These are phyloP conservation scores for Euphorbia schlechtendalii DNA, from an alignment of 441 rosid species.

Conservation along the genomic window DNA sequence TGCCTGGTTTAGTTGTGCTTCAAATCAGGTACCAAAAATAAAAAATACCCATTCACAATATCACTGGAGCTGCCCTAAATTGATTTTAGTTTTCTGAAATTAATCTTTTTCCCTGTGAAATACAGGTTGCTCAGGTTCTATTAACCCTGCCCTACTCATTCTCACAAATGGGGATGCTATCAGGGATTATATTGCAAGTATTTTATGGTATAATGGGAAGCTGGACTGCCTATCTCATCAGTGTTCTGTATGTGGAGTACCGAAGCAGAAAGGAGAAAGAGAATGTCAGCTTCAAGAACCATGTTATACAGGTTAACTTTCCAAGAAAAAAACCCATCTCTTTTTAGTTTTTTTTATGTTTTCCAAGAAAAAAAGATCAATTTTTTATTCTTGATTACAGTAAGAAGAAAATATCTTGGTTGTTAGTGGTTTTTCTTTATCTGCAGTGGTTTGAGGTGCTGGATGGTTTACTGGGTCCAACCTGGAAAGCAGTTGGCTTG, in stretches of 20 bases:
- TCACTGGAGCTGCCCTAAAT: neutral
- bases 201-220: slow-evolving; percentile 88
- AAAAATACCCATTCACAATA: slow-evolving; percentile 6
- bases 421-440: neutral
- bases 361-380: neutral
- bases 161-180: slow-evolving; percentile 85
- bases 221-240: slow-evolving; percentile 98
- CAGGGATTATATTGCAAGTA: slow-evolving; percentile 75
- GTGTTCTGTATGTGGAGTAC: slow-evolving; percentile 87
- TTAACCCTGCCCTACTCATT: slow-evolving; percentile 89
- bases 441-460: slow-evolving; percentile 96
- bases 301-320: slow-evolving; percentile 73
- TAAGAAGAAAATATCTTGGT: neutral
- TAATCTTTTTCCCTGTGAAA: neutral
- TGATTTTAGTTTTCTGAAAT: neutral
- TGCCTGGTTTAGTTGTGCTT: slow-evolving; percentile 98
- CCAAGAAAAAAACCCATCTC: neutral
- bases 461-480: slow-evolving; percentile 84
- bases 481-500: slow-evolving; percentile 90
- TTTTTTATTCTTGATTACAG: neutral
- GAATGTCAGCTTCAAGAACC: slow-evolving; percentile 90
- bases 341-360: neutral
- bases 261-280: slow-evolving; percentile 86
- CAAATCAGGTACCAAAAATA: slow-evolving; percentile 54
- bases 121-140: slow-evolving; percentile 90